These are phyloP conservation scores for Tinospora cordifolia DNA, from an alignment of 164 flowering plant species.

Conservation along the genomic window DNA sequence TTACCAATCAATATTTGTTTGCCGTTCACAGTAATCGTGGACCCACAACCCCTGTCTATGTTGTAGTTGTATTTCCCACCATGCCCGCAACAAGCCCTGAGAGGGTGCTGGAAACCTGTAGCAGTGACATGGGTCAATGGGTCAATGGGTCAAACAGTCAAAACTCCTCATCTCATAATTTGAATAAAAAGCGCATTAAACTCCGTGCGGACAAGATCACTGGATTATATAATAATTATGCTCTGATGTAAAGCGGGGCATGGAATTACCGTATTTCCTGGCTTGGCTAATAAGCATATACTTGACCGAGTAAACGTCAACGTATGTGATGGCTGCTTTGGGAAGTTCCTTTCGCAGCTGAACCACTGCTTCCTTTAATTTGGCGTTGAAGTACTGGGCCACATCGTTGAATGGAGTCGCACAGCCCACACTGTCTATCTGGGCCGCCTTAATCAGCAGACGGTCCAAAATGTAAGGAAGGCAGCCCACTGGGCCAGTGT, in stretches of 20 bases:
- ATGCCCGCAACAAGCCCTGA: constrained; percentile 67
- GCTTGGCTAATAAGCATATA: constrained; percentile 42
- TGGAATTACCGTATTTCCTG: constrained; percentile 29
- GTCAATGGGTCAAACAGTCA: background rate
- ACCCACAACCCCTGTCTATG: constrained; percentile 47
- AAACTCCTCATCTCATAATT: background rate
- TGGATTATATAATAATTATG: background rate
- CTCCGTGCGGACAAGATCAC: background rate
- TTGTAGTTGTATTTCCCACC: constrained; percentile 81
- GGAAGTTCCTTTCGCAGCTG: constrained; percentile 35
- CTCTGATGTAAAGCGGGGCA: background rate
- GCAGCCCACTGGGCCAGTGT: constrained; percentile 58
- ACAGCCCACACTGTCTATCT: constrained; percentile 43
- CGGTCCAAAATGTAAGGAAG: constrained; percentile 34
- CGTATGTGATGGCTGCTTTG: constrained; percentile 38
- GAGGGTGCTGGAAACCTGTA: constrained; percentile 55
- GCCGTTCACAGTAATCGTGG: constrained; percentile 32
- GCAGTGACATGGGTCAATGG: background rate
- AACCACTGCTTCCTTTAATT: constrained; percentile 30
- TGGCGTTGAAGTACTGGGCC: constrained; percentile 36
- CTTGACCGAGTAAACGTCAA: constrained; percentile 45
- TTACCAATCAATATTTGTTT: constrained; percentile 36
- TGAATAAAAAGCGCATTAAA: background rate
- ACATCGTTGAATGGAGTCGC: constrained; percentile 36
- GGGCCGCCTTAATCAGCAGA: constrained; percentile 16